A percentile compares a stretch with the other conserved stretches of the same genome.
phyloP scores from a whole-genome alignment of 768 basidiomycete species.

The Podaxis sp. region DNA sequence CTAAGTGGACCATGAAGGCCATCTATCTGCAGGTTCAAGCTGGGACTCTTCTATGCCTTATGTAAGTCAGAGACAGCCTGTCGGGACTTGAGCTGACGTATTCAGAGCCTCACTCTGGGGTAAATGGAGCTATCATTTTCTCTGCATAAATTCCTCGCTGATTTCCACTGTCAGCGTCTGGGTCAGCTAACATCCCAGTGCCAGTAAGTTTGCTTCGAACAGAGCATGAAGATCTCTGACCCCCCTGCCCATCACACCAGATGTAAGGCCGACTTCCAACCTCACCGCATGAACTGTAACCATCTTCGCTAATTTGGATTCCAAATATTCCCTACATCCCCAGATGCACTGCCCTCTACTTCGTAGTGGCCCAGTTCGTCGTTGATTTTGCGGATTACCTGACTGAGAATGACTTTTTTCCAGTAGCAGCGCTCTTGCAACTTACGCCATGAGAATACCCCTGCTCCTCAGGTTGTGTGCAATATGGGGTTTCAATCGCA shows the following conservation, averaged over 20 bases:
- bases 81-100: neutral
- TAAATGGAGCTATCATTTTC: neutral
- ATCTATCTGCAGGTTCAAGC: neutral
- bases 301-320: neutral
- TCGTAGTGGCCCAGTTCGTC: no score
- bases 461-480: neutral
- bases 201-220: neutral
- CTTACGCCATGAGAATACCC: neutral
- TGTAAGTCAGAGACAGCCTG: neutral
- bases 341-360: no score
- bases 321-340: neutral
- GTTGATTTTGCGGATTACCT: no score
- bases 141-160: neutral
- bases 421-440: no score
- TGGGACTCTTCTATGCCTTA: neutral
- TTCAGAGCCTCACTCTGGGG: neutral
- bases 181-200: neutral
- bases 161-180: neutral
- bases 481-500: neutral
- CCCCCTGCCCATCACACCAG: neutral
- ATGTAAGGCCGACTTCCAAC: neutral
- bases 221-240: neutral
- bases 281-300: neutral
- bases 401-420: no score
- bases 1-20: neutral